Base-by-base conservation (phyloP, 129 eudicot genomes). In the Gnaphalium uliginosum region DNA sequence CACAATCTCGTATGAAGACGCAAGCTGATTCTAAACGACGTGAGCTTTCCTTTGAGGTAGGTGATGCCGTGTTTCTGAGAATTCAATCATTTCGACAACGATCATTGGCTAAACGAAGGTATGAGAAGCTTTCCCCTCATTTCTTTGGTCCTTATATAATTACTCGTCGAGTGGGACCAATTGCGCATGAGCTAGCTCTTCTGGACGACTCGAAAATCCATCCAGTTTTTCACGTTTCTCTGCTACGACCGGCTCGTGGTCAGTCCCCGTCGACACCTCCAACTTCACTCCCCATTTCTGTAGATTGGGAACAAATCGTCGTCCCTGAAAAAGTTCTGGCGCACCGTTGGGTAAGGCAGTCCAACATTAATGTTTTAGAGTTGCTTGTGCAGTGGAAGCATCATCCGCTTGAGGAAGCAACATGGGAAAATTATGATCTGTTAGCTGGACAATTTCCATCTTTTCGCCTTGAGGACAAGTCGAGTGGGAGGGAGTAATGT, bases 141-240 rank as follows among this genome's bases (percentile, higher is more conserved):
- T 78, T 24, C 29, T 69, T 70, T 57, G 69, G 51, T 7, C 66
- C 82, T 14, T 71, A 78, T 24, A 29, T 1, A 3, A 18, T 78
- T 26, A 2, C 11, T 21, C 66, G 54, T 10, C 13, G 23, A 41
- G 56, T 62, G 8, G 82, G 77, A 2, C 54, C 63, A 0, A 54
- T 69, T 0, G 77, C 76, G 1, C 70, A 78, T 60, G 76, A 78
- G 8, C 27, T 78, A n/a, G 50, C 32, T 13, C 32, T 78, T 5
- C 76, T 65, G 1, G 4, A 25, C 0, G 24, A 35, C 0, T 57
- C 35, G 0, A 43, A 62, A n/a, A 9, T 78, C 11, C 82, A 78
- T 15, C 76, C 56, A 0, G 10, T 70, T 7, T 78, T 78, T 15
- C 77, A 78, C 24, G 77, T 77, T 1, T 69, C 64, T 8, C 1